phyloP scores from a whole-genome alignment of 2,329 filamentous ascomycete genomes.

The Cladosporium sp. region DNA sequence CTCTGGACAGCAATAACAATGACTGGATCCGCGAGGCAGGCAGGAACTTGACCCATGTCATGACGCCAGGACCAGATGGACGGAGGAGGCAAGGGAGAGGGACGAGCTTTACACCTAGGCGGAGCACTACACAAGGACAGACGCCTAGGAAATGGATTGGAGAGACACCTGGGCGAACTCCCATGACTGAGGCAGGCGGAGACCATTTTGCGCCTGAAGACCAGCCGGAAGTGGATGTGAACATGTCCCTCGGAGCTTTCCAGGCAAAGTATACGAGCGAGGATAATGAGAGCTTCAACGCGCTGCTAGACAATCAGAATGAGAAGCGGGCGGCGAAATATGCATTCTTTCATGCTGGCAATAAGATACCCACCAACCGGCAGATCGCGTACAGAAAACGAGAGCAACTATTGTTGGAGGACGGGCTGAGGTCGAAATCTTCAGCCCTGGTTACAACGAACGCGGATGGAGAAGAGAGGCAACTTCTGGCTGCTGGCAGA shows the following conservation, averaged over 20 bases:
- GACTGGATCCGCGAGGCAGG: slow-evolving; percentile 84
- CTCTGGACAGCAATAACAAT: slow-evolving; percentile 77
- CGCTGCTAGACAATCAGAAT: slow-evolving; percentile 86
- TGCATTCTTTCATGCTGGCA: slow-evolving; percentile 82
- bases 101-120: slow-evolving; percentile 32
- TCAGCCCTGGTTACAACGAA: slow-evolving; percentile 23
- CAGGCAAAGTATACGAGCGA: slow-evolving; percentile 95
- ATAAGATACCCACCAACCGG: slow-evolving; percentile 68
- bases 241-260: slow-evolving; percentile 78
- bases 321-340: slow-evolving; percentile 78
- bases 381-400: slow-evolving; percentile 53
- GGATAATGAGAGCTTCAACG: slow-evolving; percentile 96
- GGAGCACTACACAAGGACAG: slow-evolving; percentile 17
- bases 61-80: slow-evolving; percentile 67
- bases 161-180: slow-evolving; percentile 64
- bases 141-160: slow-evolving; percentile 53
- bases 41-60: slow-evolving; percentile 60
- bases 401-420: slow-evolving; percentile 60
- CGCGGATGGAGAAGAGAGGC: slow-evolving; percentile 22
- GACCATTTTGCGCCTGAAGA: slow-evolving; percentile 29
- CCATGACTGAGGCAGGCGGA: slow-evolving; percentile 31
- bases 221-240: slow-evolving; percentile 60
- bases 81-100: slow-evolving; percentile 35
- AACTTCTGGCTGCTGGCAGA: slow-evolving; percentile 32
- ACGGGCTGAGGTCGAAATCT: slow-evolving; percentile 15